Evolutionary conservation across 2,329 filamentous ascomycete genomes (phyloP), one percentile per base, ranked within the genome.

Genomic region (Neoascochyta sp.): DNA sequence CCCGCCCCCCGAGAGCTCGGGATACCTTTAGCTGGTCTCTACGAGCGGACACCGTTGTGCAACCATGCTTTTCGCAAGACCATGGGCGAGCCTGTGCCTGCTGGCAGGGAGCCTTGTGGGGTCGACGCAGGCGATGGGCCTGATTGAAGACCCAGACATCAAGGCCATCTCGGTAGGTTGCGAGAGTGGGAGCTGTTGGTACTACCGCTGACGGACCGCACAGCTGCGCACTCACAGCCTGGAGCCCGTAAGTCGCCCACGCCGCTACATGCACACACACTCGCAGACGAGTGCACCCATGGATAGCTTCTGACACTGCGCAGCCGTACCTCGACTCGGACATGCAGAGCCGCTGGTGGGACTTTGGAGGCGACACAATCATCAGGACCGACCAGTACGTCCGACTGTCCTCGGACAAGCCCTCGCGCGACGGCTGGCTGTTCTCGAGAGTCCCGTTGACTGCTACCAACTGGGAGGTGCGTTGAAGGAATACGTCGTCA

Each of bases 291-390:
- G 4, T n/a, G 12, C 13, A n/a, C 11, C 19, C 22, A 10, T 22
- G 20, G 17, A 14, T 19, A 29, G 22, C n/a, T 11, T 34, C 46
- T 56, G 29, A 55, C 32, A 17, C 10, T 9, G n/a, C 12, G 19
- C 31, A 95, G 84, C 92, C 92, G 41, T 98, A 95, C 68, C 80
- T 98, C 52, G 92, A 98, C 69, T 92, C 88, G 39, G 92, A 96
- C 65, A 89, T 96, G 82, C 85, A 93, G 70, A 95, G 86, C 70
- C 83, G 92, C 62, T 98, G 92, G 90, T 98, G 90, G 68, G 92
- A 98, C 70, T 98, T 93, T 76, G 92, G 92, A 61, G 92, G 90
- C 60, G 88, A 95, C 69, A 87, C 90, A 22, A 82, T 98, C 53
- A 76, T 95, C 55, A 74, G 80, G 46, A 75, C 78, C 41, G 80